A percentile compares a stretch with the other conserved stretches of the same genome.
phyloP scores from a whole-genome alignment of 2,329 filamentous ascomycete genomes.

The Cladosporium cucumerinum region DNA sequence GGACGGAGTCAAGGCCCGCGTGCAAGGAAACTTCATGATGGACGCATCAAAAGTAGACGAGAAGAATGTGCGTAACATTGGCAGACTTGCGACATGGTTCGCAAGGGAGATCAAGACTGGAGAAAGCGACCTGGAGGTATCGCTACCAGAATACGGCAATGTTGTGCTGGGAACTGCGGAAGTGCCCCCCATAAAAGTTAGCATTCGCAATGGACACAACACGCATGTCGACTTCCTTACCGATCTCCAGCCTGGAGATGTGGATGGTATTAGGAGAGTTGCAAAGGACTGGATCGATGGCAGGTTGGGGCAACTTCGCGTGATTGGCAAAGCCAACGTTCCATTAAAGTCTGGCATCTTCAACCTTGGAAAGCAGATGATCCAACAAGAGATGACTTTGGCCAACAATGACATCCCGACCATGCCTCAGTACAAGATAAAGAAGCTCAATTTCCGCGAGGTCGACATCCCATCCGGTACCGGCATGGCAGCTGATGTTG shows the following conservation, averaged over 20 bases:
- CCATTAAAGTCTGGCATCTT: constrained; percentile 76
- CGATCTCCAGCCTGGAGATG: constrained; percentile 70
- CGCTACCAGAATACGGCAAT: constrained; percentile 78
- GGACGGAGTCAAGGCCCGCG: constrained; percentile 71
- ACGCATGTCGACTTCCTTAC: constrained; percentile 77
- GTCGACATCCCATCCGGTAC: constrained; percentile 53
- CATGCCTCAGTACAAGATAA: constrained; percentile 79
- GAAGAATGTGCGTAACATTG: constrained; percentile 68
- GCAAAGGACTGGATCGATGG: constrained; percentile 88
- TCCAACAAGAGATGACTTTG: constrained; percentile 73
- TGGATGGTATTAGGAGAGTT: constrained; percentile 72
- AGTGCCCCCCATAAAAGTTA: constrained; percentile 71
- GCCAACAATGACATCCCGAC: constrained; percentile 69
- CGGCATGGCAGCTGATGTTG: constrained; percentile 77
- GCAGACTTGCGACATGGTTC: constrained; percentile 75
- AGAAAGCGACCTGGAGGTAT: constrained; percentile 69
- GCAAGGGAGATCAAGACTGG: constrained; percentile 72
- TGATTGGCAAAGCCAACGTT: constrained; percentile 71
- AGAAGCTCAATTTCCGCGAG: constrained; percentile 75
- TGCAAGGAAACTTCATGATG: constrained; percentile 78
- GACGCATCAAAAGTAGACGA: constrained; percentile 74
- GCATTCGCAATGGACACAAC: constrained; percentile 71
- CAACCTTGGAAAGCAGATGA: constrained; percentile 69
- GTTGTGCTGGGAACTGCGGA: constrained; percentile 72
- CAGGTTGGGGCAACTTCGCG: constrained; percentile 64